Evolutionary conservation across 495 filamentous ascomycete genomes (phyloP).

Genomic region (Penicilliopsis zonata): DNA sequence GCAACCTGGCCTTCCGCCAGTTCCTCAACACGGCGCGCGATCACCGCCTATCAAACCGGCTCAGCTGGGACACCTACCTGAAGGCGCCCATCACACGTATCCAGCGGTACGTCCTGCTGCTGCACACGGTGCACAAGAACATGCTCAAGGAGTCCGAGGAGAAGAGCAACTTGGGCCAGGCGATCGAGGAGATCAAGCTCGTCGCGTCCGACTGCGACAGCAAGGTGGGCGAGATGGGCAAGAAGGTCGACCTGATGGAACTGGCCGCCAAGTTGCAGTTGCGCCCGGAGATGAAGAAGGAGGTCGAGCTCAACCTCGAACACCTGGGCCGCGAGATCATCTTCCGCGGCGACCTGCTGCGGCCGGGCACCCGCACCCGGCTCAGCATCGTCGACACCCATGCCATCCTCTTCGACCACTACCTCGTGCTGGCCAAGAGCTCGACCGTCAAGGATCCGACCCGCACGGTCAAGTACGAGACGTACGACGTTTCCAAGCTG

Average conservation of each 20-base stretch:
- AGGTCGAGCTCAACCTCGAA: constrained; percentile 77
- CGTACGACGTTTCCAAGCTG: constrained; percentile 90
- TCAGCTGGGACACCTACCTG: constrained; percentile 90
- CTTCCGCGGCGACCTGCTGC: constrained; percentile 78
- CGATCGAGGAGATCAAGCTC: constrained; percentile 88
- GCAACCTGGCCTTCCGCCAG: constrained; percentile 74
- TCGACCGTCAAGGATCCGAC: constrained; percentile 52
- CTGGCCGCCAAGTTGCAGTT: constrained; percentile 72
- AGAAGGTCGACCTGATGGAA: constrained; percentile 83
- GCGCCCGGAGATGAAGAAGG: constrained; percentile 70
- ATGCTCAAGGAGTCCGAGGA: constrained; percentile 80
- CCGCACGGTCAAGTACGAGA: constrained; percentile 60
- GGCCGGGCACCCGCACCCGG: constrained; percentile 66
- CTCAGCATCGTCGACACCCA: constrained; percentile 89
- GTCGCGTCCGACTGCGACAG: constrained; percentile 90
- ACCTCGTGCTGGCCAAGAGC: constrained; percentile 82
- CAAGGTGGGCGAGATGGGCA: constrained; percentile 86
- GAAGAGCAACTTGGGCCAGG: constrained; percentile 70
- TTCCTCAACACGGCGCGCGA: constrained; percentile 72
- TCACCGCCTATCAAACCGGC: constrained; percentile 68
- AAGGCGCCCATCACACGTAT: constrained; percentile 89
- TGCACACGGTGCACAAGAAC: constrained; percentile 73
- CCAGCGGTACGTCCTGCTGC: constrained; percentile 77
- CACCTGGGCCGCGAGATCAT: constrained; percentile 86
- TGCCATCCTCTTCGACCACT: constrained; percentile 91